A percentile compares a stretch with the other conserved stretches of the same genome.
These are phyloP conservation scores for Heteromeles arbutifolia DNA, from an alignment of 306 rosid genomes.

Conservation along the genomic window DNA sequence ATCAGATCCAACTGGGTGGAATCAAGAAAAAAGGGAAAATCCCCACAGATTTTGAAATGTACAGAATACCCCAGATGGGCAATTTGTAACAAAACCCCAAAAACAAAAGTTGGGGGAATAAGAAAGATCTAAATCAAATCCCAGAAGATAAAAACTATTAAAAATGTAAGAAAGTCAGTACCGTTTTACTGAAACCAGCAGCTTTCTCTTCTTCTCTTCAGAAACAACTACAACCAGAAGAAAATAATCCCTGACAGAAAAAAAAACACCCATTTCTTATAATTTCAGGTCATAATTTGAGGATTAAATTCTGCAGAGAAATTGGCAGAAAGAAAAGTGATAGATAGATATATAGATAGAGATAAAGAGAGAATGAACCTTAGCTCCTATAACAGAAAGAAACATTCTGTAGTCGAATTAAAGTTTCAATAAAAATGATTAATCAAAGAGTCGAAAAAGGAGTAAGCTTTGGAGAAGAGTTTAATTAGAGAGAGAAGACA, in stretches of 20 bases:
- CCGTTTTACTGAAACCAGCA: too few relatives aligned
- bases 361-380: background rate
- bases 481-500: background rate
- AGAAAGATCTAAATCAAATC: too few relatives aligned
- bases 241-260: background rate
- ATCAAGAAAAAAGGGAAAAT: too few relatives aligned
- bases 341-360: background rate
- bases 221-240: constrained; percentile 23
- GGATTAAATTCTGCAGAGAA: background rate
- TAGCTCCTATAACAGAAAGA: background rate
- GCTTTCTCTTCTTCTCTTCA: too few relatives aligned
- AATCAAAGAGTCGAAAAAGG: background rate
- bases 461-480: background rate
- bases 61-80: too few relatives aligned
- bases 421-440: background rate
- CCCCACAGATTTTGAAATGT: too few relatives aligned
- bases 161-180: too few relatives aligned
- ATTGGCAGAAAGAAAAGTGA: too few relatives aligned
- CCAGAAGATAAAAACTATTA: too few relatives aligned
- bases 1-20: too few relatives aligned
- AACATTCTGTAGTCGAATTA: constrained; percentile 4
- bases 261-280: background rate
- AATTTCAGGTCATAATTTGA: background rate
- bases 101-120: too few relatives aligned
- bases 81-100: too few relatives aligned